Evolutionary conservation across 2,329 filamentous ascomycete genomes (phyloP).

Genomic region (Chaetomiaceae sp.): DNA sequence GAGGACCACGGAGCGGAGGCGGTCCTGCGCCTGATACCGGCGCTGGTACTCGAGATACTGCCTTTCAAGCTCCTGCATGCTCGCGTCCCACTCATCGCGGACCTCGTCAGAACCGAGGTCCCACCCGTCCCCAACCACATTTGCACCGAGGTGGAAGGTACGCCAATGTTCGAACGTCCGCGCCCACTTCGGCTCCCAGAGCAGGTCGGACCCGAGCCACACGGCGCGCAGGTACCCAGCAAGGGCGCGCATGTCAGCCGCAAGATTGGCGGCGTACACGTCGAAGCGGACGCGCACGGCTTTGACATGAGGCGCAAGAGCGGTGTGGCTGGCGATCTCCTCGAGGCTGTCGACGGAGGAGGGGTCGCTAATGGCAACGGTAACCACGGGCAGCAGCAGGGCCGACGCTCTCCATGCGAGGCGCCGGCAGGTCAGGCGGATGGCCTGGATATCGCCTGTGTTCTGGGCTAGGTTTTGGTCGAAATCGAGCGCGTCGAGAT

Average conservation of each 20-base stretch:
- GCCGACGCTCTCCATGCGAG: neutral
- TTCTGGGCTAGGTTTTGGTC: neutral
- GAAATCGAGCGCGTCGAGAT: neutral
- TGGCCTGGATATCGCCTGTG: neutral
- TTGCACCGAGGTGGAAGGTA: neutral
- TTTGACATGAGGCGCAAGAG: neutral
- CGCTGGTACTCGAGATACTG: neutral
- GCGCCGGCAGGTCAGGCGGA: neutral
- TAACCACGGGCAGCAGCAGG: neutral
- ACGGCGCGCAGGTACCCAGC: neutral
- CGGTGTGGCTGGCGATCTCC: neutral
- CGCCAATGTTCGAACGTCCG: neutral
- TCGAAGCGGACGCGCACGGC: neutral
- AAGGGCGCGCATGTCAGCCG: neutral
- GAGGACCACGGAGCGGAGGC: neutral
- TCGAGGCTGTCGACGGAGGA: neutral
- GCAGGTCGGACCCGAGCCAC: neutral
- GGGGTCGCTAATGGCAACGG: neutral
- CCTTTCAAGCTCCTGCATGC: neutral
- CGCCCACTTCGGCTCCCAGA: neutral
- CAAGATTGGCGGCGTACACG: neutral
- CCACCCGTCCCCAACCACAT: neutral
- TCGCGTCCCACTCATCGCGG: no score
- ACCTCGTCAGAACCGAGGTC: no score
- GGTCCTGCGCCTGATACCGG: neutral